Evolutionary conservation across 345 rosid genomes (phyloP).

Genomic region (Anacardium occidentale): DNA sequence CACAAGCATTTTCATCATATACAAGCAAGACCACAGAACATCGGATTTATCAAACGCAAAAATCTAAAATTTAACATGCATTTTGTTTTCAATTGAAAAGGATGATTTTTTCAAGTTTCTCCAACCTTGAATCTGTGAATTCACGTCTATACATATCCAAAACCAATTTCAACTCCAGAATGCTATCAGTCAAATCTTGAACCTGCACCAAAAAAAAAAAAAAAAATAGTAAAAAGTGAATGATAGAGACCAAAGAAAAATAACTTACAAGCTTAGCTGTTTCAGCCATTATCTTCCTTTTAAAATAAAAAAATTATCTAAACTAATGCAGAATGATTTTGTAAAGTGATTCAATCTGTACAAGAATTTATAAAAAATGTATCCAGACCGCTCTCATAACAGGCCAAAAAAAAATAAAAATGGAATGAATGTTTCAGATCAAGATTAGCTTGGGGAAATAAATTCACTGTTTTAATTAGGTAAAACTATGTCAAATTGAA

Average conservation of each 20-base stretch:
- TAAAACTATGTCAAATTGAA: not conserved
- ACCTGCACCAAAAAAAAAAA: slow-evolving; percentile 51
- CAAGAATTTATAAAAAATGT: not conserved
- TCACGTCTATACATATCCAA: slow-evolving; percentile 85
- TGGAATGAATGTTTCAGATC: not conserved
- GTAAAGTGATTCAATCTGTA: too few species aligned
- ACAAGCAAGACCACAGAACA: not conserved
- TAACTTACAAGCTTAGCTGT: not conserved
- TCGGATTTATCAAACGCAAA: not conserved
- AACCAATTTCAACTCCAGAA: slow-evolving; percentile 75
- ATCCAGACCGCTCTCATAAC: not conserved
- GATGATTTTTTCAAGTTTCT: not conserved
- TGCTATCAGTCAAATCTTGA: slow-evolving; percentile 59
- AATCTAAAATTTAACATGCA: not conserved
- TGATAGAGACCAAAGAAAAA: not conserved
- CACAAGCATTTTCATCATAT: not conserved
- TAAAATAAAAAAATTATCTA: not conserved
- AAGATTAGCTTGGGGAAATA: not conserved
- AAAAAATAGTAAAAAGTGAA: slow-evolving; percentile 15
- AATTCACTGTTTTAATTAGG: not conserved
- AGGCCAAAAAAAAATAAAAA: not conserved
- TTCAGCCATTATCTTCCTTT: not conserved
- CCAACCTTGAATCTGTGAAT: slow-evolving; percentile 68
- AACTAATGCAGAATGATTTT: not conserved
- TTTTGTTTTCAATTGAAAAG: too few species aligned